Percentiles rank a stretch among this genome's conserved stretches.
Evolutionary conservation across 2,329 filamentous ascomycete species (phyloP).

Genomic region (Fusarium drepaniforme): DNA sequence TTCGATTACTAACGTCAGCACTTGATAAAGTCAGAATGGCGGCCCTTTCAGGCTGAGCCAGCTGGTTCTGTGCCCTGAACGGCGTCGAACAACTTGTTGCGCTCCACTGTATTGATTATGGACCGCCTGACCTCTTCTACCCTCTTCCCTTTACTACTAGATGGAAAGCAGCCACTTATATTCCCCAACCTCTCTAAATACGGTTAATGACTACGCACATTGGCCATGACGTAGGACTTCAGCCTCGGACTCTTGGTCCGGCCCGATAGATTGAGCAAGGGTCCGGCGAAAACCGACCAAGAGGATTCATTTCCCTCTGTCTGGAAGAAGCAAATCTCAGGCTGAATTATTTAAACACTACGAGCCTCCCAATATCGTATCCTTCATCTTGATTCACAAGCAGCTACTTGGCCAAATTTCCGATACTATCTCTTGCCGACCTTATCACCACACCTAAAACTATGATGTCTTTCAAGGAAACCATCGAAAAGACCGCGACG

Average conservation of each 20-base stretch:
- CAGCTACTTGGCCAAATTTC: background rate
- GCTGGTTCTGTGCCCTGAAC: no score
- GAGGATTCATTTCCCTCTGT: background rate
- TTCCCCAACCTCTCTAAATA: no score
- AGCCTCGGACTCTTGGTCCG: background rate
- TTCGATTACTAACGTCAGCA: no score
- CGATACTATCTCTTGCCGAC: background rate
- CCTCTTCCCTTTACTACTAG: no score
- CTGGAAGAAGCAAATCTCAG: background rate
- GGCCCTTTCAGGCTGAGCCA: no score
- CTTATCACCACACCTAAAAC: background rate
- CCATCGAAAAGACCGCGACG: background rate
- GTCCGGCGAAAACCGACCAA: background rate
- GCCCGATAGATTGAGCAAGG: background rate
- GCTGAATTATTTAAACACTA: background rate
- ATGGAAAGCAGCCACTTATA: no score
- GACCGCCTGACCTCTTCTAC: no score
- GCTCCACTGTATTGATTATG: no score
- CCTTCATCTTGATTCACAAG: background rate
- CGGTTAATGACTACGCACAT: no score
- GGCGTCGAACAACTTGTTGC: no score
- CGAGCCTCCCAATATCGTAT: background rate
- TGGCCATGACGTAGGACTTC: no score
- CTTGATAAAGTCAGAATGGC: no score
- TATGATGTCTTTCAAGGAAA: conserved; percentile 5